Conservation (phyloP, 768 basidiomycete genomes). For the Suillus subalutaceus region DNA sequence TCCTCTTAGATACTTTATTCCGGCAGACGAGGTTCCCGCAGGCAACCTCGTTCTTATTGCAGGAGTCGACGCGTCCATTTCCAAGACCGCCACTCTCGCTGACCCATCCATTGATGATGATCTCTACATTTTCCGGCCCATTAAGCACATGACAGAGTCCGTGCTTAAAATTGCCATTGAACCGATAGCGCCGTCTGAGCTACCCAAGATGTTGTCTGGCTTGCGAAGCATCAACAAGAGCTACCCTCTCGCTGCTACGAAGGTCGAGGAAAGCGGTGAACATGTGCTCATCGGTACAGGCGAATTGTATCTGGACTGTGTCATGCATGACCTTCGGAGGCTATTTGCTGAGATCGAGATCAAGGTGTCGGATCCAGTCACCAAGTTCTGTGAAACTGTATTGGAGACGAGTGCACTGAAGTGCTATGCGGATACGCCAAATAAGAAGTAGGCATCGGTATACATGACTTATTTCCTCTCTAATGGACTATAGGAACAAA, state of each 20-base stretch:
- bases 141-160: constrained; percentile 96
- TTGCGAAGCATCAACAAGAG: constrained; percentile 97
- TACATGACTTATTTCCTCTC: constrained; percentile 7
- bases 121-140: constrained; percentile 91
- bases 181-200: constrained; percentile 94
- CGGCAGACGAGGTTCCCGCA: constrained; percentile 83
- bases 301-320: constrained; percentile 94
- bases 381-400: constrained; percentile 97
- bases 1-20: constrained; percentile 78
- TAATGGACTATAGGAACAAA: constrained; percentile 70
- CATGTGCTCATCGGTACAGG: constrained; percentile 97
- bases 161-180: constrained; percentile 98
- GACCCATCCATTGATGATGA: constrained; percentile 77
- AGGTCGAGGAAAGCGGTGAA: constrained; percentile 98
- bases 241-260: constrained; percentile 91
- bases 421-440: constrained; percentile 99
- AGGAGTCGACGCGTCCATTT: constrained; percentile 92
- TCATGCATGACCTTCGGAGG: constrained; percentile 92
- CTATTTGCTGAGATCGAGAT: constrained; percentile 99
- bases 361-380: constrained; percentile 99
- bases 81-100: constrained; percentile 91
- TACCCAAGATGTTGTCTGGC: constrained; percentile 98
- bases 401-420: constrained; percentile 97
- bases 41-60: constrained; percentile 93
- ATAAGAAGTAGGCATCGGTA: constrained; percentile 81